Percentiles rank a stretch among this genome's conserved stretches.
phyloP scores from a whole-genome alignment of 1,139 yeast species.

The Ogataea hybrid region DNA sequence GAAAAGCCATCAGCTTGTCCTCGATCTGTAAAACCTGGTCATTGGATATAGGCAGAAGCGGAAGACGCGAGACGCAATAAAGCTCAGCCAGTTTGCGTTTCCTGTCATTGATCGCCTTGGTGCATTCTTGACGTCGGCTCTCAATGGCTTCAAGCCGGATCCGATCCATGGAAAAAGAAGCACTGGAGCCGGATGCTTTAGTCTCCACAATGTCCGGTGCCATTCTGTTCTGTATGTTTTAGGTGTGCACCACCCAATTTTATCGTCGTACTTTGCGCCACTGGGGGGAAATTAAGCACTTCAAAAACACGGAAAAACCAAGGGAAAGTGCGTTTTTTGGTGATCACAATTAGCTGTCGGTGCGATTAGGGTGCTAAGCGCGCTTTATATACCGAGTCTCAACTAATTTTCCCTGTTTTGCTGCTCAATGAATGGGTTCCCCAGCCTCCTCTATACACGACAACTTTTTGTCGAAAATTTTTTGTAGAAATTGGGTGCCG shows the following conservation, averaged over 20 bases:
- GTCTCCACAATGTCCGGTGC: constrained; percentile 10
- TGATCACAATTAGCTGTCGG: not conserved
- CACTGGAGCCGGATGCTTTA: not conserved
- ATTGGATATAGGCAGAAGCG: constrained; percentile 39
- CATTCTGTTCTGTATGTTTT: constrained; percentile 4
- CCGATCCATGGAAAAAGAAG: constrained; percentile 37
- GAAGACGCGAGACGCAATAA: constrained; percentile 49
- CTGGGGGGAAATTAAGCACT: constrained; percentile 2
- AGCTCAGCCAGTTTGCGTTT: constrained; percentile 55
- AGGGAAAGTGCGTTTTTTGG: constrained; percentile 1
- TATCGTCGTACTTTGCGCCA: constrained; percentile 11
- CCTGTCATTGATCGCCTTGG: constrained; percentile 36
- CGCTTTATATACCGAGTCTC: not conserved
- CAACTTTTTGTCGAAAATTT: constrained; percentile 10
- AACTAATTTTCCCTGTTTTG: constrained; percentile 1
- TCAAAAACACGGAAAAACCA: constrained; percentile 1
- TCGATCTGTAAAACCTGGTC: constrained; percentile 36
- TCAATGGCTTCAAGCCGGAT: constrained; percentile 45
- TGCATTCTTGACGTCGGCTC: constrained; percentile 40
- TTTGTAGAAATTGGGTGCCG: constrained; percentile 8
- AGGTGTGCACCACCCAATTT: constrained; percentile 12
- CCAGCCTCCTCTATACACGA: constrained; percentile 13
- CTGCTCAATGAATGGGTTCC: constrained; percentile 5
- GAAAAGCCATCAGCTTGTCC: constrained; percentile 39
- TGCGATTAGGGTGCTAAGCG: not conserved